Percentiles rank a stretch among this genome's conserved stretches.
Conservation (phyloP, 805 yeast species). For the Yarrowia sp. region DNA sequence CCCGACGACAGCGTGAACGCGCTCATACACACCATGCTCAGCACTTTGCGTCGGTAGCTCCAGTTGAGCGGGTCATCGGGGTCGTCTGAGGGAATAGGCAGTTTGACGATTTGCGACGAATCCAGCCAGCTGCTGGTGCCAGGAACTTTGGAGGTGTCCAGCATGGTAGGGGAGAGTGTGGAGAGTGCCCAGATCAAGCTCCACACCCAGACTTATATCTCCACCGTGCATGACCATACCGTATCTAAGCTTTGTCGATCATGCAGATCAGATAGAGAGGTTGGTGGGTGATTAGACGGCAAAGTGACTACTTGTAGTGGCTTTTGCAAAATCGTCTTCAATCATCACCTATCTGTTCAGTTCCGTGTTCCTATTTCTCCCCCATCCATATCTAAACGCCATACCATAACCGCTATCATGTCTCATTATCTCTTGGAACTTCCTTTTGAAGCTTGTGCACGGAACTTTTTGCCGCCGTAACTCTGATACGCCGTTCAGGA, state of each 20-base stretch:
- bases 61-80: constrained; percentile 77
- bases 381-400: neutral
- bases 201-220: neutral
- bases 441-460: too few species aligned
- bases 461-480: neutral
- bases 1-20: constrained; percentile 56
- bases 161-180: neutral
- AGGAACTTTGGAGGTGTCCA: constrained; percentile 41
- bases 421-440: too few species aligned
- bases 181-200: neutral
- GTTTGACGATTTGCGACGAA: constrained; percentile 53
- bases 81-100: constrained; percentile 71
- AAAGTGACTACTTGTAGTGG: too few species aligned
- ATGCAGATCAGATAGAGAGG: neutral
- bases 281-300: too few species aligned
- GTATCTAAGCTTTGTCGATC: constrained; percentile 17
- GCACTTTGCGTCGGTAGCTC: constrained; percentile 58
- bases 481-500: neutral
- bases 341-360: too few species aligned
- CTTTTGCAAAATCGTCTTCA: too few species aligned
- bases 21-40: constrained; percentile 52
- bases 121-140: constrained; percentile 44
- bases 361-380: too few species aligned
- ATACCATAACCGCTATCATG: neutral
- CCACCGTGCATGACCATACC: neutral